Conservation (phyloP, 108 stramenopile genomes). For the Fragilaria radians region DNA sequence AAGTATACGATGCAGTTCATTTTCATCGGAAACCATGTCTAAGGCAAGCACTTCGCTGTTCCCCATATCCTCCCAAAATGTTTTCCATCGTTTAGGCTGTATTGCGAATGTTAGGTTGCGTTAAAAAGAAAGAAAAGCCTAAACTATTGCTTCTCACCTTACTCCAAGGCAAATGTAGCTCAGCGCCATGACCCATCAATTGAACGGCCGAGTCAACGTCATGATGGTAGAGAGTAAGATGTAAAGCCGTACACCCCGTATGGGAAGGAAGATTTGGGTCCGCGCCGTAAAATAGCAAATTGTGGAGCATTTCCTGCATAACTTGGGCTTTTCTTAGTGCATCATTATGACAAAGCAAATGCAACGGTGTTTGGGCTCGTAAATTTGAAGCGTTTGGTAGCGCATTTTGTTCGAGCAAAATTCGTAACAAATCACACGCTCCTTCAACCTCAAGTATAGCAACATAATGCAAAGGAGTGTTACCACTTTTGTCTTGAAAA, state of each 20-base stretch:
- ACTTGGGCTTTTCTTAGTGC: slow-evolving; percentile 41
- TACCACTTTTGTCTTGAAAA: slow-evolving; percentile 80
- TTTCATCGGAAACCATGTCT: slow-evolving; percentile 70
- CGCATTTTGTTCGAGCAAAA: slow-evolving; percentile 68
- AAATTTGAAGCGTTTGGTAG: slow-evolving; percentile 60
- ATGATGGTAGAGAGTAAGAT: slow-evolving; percentile 68
- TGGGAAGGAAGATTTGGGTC: slow-evolving; percentile 65
- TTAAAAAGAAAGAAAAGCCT: background rate
- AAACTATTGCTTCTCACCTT: too few relatives aligned
- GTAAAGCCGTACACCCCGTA: slow-evolving; percentile 79
- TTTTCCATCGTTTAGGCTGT: slow-evolving; percentile 64
- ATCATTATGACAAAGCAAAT: slow-evolving; percentile 75
- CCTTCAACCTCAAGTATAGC: slow-evolving; percentile 62
- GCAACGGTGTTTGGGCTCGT: slow-evolving; percentile 73
- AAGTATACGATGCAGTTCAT: slow-evolving; percentile 49
- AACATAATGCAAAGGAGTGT: slow-evolving; percentile 78
- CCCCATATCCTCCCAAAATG: slow-evolving; percentile 75
- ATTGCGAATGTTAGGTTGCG: too few relatives aligned
- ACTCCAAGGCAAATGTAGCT: slow-evolving; percentile 70
- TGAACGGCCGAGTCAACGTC: slow-evolving; percentile 66
- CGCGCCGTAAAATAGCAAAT: slow-evolving; percentile 63
- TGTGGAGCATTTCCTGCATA: slow-evolving; percentile 59
- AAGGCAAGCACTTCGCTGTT: slow-evolving; percentile 52
- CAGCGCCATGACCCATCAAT: slow-evolving; percentile 55
- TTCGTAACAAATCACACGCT: slow-evolving; percentile 50